Evolutionary conservation across 768 basidiomycete species (phyloP).

Genomic region (Amanita rimosa): DNA sequence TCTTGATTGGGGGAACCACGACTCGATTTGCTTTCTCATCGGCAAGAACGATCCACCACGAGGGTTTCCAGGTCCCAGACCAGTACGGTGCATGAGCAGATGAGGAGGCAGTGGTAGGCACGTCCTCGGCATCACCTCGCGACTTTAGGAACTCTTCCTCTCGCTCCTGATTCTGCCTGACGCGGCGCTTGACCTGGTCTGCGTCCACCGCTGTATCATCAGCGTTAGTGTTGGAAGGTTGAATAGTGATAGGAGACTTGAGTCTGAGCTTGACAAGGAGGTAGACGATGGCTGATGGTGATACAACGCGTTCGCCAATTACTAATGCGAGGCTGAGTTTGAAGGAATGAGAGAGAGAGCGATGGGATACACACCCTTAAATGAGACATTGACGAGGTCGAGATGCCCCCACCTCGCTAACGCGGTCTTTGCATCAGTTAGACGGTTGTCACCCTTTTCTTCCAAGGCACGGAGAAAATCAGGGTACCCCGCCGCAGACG

Average conservation of each 20-base stretch:
- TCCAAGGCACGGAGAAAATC: conserved; percentile 40
- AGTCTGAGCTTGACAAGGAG: conserved; percentile 78
- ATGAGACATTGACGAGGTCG: conserved; percentile 72
- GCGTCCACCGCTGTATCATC: conserved; percentile 29
- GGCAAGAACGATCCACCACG: conserved; percentile 87
- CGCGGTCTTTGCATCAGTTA: conserved; percentile 47
- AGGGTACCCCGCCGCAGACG: conserved; percentile 28
- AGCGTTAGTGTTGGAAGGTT: conserved; percentile 7
- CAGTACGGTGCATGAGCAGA: conserved; percentile 88
- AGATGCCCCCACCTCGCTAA: conserved; percentile 62
- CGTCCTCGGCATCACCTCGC: conserved; percentile 51
- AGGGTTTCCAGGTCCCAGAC: conserved; percentile 82
- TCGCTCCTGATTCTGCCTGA: conserved; percentile 42
- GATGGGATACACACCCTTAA: conserved; percentile 53
- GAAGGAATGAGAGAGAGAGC: background rate
- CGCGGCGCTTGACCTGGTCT: conserved; percentile 35
- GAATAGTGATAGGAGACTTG: conserved; percentile 32
- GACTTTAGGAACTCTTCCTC: conserved; percentile 63
- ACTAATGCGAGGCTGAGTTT: conserved; percentile 31
- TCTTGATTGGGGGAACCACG: conserved; percentile 78
- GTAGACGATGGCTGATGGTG: conserved; percentile 81
- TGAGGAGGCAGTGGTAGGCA: conserved; percentile 19
- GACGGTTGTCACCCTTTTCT: conserved; percentile 36
- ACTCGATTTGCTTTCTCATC: conserved; percentile 79
- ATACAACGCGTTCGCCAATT: conserved; percentile 80